Evolutionary conservation across 176 grass and related monocot species (phyloP), one percentile per base, ranked within the genome.

Genomic region (Zea luxurians): DNA sequence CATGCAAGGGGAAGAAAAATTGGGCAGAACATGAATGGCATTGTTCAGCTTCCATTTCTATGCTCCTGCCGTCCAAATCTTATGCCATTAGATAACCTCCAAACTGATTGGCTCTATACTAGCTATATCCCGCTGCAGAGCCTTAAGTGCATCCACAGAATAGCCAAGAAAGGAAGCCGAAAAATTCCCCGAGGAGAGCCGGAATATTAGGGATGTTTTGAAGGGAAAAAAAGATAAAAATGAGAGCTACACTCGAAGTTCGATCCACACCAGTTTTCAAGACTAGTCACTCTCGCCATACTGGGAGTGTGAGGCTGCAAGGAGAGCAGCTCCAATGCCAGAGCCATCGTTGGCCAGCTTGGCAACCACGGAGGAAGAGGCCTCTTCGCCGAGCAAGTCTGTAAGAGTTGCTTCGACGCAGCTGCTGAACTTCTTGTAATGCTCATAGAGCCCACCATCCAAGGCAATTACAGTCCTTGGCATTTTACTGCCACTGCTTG

Each of bases 391-490:
- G 2, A 97, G 82, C 72, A 97, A 84, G 68, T 97, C 88, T 43
- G 79, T 53, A 71, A 97, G 88, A 71, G 93, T 97, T 60, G 86
- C 16, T n/a, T 83, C 85, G 72, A 97, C 48, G 63, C 87, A 92
- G 64, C 71, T 71, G 49, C 93, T 90, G 64, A 97, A 97, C 78
- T 90, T 97, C 66, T 78, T 90, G 80, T 97, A 93, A 78, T 97
- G 93, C 52, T 97, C 93, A 44, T 93, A 97, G 21, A 97, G 88
- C 66, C 93, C 93, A 15, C 93, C 90, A 64, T 97, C 93, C 90
- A 97, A 88, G 35, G 90, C 93, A 71, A 97, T 53, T 27, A 80
- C 90, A 0, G 90, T 93, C 55, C 78, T 92, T 2, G 88, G 81
- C 60, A 84, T 64, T 41, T 82, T 54, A 65, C 62, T 50, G 37